Conservation (phyloP, 495 filamentous ascomycete species). For the Talaromyces thailandensis region DNA sequence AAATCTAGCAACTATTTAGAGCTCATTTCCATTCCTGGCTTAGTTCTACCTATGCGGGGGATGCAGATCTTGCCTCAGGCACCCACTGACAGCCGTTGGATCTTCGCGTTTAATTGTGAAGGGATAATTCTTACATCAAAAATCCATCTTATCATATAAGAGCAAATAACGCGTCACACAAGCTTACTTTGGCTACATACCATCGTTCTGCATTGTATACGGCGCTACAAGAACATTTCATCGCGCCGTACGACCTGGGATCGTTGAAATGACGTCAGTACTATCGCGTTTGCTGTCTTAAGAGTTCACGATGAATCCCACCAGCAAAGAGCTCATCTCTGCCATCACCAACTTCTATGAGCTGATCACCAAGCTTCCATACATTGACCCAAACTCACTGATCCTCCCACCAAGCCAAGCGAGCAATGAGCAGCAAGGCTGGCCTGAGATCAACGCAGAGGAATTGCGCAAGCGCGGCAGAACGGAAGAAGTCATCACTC, state of each 20-base stretch:
- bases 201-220: neutral
- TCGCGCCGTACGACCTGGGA: neutral
- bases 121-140: neutral
- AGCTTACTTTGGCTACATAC: neutral
- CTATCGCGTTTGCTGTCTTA: neutral
- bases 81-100: neutral
- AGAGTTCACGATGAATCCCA: neutral
- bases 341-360: neutral
- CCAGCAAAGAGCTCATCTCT: neutral
- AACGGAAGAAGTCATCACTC: constrained; percentile 9
- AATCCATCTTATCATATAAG: neutral
- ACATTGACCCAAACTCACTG: constrained; percentile 6
- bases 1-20: too few relatives aligned
- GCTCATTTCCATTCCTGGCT: neutral
- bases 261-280: neutral
- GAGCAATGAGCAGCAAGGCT: too few relatives aligned
- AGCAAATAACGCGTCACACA: neutral
- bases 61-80: neutral
- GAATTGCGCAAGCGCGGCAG: constrained; percentile 9
- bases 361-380: constrained; percentile 2
- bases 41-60: neutral
- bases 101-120: neutral
- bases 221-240: neutral
- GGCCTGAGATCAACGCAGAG: constrained; percentile 7
- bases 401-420: constrained; percentile 7